Percentiles rank a stretch among this genome's conserved stretches.
Evolutionary conservation across 176 grass and related monocot species (phyloP).

Genomic region (Areca catechu): DNA sequence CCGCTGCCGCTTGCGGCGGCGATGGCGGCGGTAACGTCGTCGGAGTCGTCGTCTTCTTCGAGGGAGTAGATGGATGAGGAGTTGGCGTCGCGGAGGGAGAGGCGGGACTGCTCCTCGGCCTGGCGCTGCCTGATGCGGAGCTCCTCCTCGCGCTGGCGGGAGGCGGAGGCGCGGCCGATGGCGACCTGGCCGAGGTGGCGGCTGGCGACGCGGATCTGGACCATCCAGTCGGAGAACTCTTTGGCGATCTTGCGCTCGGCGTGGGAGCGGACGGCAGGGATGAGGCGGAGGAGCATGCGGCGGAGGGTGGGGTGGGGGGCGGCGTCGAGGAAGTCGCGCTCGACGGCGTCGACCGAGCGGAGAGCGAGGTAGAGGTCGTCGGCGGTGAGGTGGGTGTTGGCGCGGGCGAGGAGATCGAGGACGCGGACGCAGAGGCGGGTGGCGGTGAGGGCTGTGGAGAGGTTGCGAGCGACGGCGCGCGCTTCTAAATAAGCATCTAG

Average conservation of each 20-base stretch:
- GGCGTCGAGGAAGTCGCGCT: constrained; percentile 47
- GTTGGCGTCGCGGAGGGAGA: not conserved
- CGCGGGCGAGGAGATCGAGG: constrained; percentile 58
- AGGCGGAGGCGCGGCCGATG: constrained; percentile 72
- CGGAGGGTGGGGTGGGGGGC: constrained; percentile 63
- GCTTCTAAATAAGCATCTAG: constrained; percentile 79
- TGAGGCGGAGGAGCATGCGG: constrained; percentile 59
- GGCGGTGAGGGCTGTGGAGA: constrained; percentile 50
- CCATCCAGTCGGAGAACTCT: constrained; percentile 97
- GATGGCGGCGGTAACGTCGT: constrained; percentile 59
- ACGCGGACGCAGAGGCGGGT: constrained; percentile 65
- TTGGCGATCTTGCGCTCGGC: constrained; percentile 84
- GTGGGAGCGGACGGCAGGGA: constrained; percentile 68
- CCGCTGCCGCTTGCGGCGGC: constrained; percentile 24
- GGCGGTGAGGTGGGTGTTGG: constrained; percentile 64
- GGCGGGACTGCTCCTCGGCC: constrained; percentile 30
- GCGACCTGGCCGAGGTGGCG: constrained; percentile 92
- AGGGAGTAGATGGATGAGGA: constrained; percentile 41
- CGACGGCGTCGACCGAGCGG: constrained; percentile 74
- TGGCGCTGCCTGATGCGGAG: constrained; percentile 62
- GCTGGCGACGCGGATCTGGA: constrained; percentile 80
- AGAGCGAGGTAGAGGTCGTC: constrained; percentile 77
- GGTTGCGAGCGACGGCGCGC: constrained; percentile 55
- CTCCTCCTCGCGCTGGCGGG: constrained; percentile 88
- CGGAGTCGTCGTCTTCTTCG: constrained; percentile 69